Evolutionary conservation across 1,284 basidiomycete genomes (phyloP), one percentile per base, ranked within the genome.

Genomic region (Ustilago curta): DNA sequence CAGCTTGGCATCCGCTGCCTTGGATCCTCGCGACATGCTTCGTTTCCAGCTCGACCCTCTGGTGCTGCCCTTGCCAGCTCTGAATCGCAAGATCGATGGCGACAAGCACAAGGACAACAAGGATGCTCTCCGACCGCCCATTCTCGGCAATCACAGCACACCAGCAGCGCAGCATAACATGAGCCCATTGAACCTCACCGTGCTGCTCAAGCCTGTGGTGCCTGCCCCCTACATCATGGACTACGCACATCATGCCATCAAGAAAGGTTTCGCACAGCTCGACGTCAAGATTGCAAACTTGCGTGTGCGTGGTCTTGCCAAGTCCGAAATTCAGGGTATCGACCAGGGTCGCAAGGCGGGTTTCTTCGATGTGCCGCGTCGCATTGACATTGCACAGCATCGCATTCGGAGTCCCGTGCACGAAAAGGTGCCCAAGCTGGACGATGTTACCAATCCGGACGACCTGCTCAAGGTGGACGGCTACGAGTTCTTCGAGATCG

Each of bases 401-500:
- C 50, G 71, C 29, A 74, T 77, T 19, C 63, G 69, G 19, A 80
- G 68, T 49, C 63, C 75, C 3, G 59, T 82, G 23, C 51, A 44
- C 14, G 71, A 82, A 54, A 58, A 70, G 43, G 59, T 77, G 58
- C 78, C 78, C 19, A 70, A 76, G 60, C 44, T 76, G 27, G 57
- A 62, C 23, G 67, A 76, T 25, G 57, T 62, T 43, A 79, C 73
- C 23, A 61, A 76, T 52, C 64, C 63, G 7, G 71, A 68, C n/a
- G 67, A 66, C 16, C 48, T 82, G 42, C 59, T 77, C 39, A 64
- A 78, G 44, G 65, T 82, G n/a, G 78, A 81, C 25, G 66, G 62
- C 27, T 82, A 79, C 67, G 80, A 82, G 51, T 82, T 82, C 54
- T 80, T 79, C 57, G 79, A 82, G 51, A 68, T 81, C 48, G 77